Evolutionary conservation across 169 alveolate species (phyloP), one percentile per base, ranked within the genome.

Genomic region (Plasmodium inui): DNA sequence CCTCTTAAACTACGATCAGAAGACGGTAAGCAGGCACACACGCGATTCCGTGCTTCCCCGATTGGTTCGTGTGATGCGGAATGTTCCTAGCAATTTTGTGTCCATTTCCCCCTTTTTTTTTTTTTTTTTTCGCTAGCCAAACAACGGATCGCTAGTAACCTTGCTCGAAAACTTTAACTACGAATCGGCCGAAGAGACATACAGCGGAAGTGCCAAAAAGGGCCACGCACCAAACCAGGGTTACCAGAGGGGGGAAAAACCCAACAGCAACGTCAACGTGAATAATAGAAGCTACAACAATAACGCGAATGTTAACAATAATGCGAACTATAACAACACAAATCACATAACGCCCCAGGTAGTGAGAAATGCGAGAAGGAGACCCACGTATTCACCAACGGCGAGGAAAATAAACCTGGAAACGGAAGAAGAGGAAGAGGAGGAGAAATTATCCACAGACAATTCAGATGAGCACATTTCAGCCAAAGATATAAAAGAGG

Each of bases 401-500:
- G 93, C 93, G 19, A 74, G 93, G 41, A 86, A 86, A 53, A 26
- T 86, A 76, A 73, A 74, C 19, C 32, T 86, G 12, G 72, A 86
- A 86, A 70, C 92, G 53, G 92, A 84, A 50, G 93, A 85, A 73
- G 93, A 85, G 30, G 86, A 81, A 41, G 86, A 81, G 37, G 86
- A 81, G 26, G 86, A 81, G 5, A 86, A 86, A 55, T 41, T 67
- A 76, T 86, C 93, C 34, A 86, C 93, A 9, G 93, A 86, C 67
- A 44, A 76, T 44, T 86, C 93, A 50, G 93, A 50, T 53, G 86
- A 86, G 61, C 14, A 86, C 67, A 86, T 86, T 74, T 84, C 97
- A 55, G 95, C 97, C 17, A 96, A 92, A 92, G 97, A 95, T 80
- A 72, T 96, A 81, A 90, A 94, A 30, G 92, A 76, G 37, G 95